A percentile compares a stretch with the other conserved stretches of the same genome.
Evolutionary conservation across 2,329 filamentous ascomycete species (phyloP).

Genomic region (Mycosphaerella sp.): DNA sequence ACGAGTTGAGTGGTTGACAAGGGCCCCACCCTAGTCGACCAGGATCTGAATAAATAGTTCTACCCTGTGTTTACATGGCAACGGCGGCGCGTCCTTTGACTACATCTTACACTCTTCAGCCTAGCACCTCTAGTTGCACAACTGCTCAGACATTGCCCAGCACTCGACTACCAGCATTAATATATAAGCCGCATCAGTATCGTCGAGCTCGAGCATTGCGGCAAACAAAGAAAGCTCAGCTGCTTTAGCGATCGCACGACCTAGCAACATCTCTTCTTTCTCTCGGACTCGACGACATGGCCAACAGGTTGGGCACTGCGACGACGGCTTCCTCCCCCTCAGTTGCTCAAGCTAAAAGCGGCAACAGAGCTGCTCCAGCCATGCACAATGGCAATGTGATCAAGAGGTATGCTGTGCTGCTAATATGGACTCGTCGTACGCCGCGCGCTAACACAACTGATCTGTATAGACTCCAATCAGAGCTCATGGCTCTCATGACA

Average conservation of each 20-base stretch:
- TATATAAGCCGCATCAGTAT: no score
- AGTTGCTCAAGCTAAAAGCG: constrained; percentile 30
- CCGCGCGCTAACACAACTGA: background rate
- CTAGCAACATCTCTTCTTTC: background rate
- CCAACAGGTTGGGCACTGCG: constrained; percentile 29
- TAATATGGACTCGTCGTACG: constrained; percentile 28
- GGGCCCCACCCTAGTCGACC: no score
- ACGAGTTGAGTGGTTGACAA: no score
- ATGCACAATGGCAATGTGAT: constrained; percentile 41
- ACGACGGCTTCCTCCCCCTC: constrained; percentile 31
- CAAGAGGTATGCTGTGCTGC: constrained; percentile 25
- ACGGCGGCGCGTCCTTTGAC: no score
- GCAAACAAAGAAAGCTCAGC: no score
- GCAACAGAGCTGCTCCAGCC: constrained; percentile 19
- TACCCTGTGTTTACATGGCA: no score
- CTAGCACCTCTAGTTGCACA: no score
- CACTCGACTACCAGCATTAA: no score
- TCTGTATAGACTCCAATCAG: constrained; percentile 72
- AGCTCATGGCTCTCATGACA: constrained; percentile 98
- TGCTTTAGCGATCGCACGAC: background rate
- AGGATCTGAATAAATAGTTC: no score
- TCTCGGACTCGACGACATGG: constrained; percentile 28
- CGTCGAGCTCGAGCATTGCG: no score
- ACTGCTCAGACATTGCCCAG: no score
- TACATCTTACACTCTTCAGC: no score